phyloP scores from a whole-genome alignment of 2,329 filamentous ascomycete species.

The Ambrosiella xylebori region DNA sequence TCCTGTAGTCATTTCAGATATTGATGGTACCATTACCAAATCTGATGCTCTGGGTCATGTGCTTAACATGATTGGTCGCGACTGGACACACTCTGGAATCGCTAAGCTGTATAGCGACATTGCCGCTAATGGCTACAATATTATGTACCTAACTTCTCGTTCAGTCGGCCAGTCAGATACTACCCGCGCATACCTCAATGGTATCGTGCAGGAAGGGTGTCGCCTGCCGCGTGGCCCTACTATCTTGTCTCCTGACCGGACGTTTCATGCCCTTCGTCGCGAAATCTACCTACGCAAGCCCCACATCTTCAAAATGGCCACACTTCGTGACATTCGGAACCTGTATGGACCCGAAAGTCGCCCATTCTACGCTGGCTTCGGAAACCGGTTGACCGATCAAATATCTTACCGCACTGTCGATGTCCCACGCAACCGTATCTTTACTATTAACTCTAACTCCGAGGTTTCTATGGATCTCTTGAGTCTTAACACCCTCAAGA shows the following conservation, averaged over 20 bases:
- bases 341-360: conserved; percentile 62
- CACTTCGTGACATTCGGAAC: conserved; percentile 78
- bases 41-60: conserved; percentile 90
- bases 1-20: conserved; percentile 94
- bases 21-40: conserved; percentile 97
- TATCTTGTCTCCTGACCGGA: conserved; percentile 86
- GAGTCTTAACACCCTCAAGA: conserved; percentile 84
- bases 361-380: conserved; percentile 93
- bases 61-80: conserved; percentile 86
- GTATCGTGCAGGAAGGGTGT: conserved; percentile 76
- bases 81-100: conserved; percentile 94
- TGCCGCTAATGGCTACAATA: conserved; percentile 88
- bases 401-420: conserved; percentile 92
- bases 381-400: conserved; percentile 89
- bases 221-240: conserved; percentile 77
- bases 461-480: conserved; percentile 85
- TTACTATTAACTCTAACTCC: conserved; percentile 96
- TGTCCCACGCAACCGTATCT: conserved; percentile 84
- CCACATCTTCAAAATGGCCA: conserved; percentile 99
- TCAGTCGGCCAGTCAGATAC: conserved; percentile 87
- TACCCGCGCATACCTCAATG: conserved; percentile 75
- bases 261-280: conserved; percentile 77
- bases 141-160: conserved; percentile 91
- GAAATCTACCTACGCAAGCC: conserved; percentile 93
- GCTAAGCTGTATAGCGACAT: conserved; percentile 97